Evolutionary conservation across 2,329 filamentous ascomycete species (phyloP).

Genomic region (Paecilomyces formosus): DNA sequence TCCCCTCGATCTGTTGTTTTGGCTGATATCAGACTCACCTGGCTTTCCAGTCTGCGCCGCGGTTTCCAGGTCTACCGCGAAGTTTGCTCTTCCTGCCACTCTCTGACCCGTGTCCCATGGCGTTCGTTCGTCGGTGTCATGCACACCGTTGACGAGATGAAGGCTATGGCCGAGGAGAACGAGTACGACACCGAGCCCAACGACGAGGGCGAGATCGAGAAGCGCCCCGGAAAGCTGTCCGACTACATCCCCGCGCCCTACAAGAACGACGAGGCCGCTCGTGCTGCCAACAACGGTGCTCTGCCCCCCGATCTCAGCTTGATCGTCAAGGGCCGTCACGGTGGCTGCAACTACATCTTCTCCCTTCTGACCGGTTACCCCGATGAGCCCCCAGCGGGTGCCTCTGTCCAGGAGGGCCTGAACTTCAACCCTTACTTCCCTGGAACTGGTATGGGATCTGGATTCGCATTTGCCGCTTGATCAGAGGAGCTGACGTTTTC

Average conservation of each 20-base stretch:
- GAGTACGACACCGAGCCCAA: conserved; percentile 98
- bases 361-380: conserved; percentile 93
- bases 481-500: conserved; percentile 1
- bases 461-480: neutral
- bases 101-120: conserved; percentile 88
- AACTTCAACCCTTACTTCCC: conserved; percentile 99
- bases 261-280: conserved; percentile 98
- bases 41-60: conserved; percentile 69
- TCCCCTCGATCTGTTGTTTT: conserved; percentile 14
- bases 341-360: conserved; percentile 98
- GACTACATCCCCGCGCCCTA: conserved; percentile 94
- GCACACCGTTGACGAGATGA: conserved; percentile 96
- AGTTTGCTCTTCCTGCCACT: conserved; percentile 97
- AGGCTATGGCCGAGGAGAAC: conserved; percentile 93
- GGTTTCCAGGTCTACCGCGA: conserved; percentile 99
- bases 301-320: conserved; percentile 94
- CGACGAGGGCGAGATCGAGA: conserved; percentile 95
- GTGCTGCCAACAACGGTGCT: conserved; percentile 96
- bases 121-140: conserved; percentile 81
- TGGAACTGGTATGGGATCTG: conserved; percentile 61
- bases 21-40: conserved; percentile 7
- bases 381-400: conserved; percentile 88
- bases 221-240: conserved; percentile 96
- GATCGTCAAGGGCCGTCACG: conserved; percentile 96
- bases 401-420: conserved; percentile 74